These are phyloP conservation scores for Phytophthora pseudosyringae DNA, from an alignment of 352 stramenopile species.

Conservation along the genomic window DNA sequence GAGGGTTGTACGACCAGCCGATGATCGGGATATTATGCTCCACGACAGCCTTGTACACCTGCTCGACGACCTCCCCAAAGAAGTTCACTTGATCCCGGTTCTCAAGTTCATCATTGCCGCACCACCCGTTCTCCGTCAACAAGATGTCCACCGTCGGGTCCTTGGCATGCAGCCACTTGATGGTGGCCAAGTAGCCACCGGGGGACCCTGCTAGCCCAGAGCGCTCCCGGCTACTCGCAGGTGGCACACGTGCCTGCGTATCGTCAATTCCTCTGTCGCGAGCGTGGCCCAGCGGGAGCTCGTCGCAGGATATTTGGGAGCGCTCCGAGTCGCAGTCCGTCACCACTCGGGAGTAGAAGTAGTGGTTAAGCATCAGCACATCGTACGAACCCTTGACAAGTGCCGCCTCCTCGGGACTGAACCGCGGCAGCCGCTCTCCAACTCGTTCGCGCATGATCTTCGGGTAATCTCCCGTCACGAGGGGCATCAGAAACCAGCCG, in stretches of 20 bases:
- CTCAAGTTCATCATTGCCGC: slow-evolving; percentile 53
- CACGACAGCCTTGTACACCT: slow-evolving; percentile 64
- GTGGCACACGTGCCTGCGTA: slow-evolving; percentile 52
- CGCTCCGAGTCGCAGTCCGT: slow-evolving; percentile 48
- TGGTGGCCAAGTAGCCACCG: slow-evolving; percentile 59
- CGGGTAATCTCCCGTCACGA: slow-evolving; percentile 93
- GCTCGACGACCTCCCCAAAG: slow-evolving; percentile 56
- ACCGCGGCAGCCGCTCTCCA: slow-evolving; percentile 82
- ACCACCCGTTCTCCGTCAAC: slow-evolving; percentile 75
- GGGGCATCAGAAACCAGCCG: slow-evolving; percentile 93
- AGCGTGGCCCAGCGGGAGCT: slow-evolving; percentile 46
- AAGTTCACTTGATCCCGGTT: slow-evolving; percentile 71
- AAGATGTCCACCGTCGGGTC: slow-evolving; percentile 54
- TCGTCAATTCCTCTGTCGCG: slow-evolving; percentile 61
- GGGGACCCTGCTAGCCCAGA: slow-evolving; percentile 54
- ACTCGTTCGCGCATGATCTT: slow-evolving; percentile 86
- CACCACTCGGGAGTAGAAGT: slow-evolving; percentile 59
- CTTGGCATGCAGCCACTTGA: slow-evolving; percentile 72
- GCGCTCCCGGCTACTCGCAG: slow-evolving; percentile 38
- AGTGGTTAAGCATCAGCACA: slow-evolving; percentile 96
- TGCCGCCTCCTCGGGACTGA: slow-evolving; percentile 78
- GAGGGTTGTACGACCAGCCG: slow-evolving; percentile 80
- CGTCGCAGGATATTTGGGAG: slow-evolving; percentile 42
- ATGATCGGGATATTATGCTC: slow-evolving; percentile 77
- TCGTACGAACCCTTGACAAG: slow-evolving; percentile 90